Percentiles rank a stretch among this genome's conserved stretches.
Evolutionary conservation across 192 early-diverging fungal genomes (phyloP).

Genomic region (Fimicolochytrium jonesii): DNA sequence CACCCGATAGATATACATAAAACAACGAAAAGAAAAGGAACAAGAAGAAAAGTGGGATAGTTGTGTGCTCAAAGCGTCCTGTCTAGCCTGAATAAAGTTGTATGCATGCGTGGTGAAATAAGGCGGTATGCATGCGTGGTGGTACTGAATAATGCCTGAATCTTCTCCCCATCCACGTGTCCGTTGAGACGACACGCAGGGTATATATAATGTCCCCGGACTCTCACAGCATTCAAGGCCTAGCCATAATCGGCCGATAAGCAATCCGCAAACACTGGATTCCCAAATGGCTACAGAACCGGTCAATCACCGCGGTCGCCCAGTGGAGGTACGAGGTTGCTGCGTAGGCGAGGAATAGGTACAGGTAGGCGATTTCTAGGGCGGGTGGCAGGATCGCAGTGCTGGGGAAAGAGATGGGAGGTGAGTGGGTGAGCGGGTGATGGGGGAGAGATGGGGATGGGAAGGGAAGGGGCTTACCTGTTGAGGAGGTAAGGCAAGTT

Average conservation of each 20-base stretch:
- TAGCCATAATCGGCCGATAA: constrained; percentile 18
- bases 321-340: constrained; percentile 77
- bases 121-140: too few species aligned
- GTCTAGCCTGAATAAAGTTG: too few species aligned
- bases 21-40: too few species aligned
- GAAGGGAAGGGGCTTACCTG: constrained; percentile 37
- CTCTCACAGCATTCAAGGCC: constrained; percentile 14
- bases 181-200: too few species aligned
- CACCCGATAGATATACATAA: too few species aligned
- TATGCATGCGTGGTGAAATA: too few species aligned
- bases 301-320: constrained; percentile 79
- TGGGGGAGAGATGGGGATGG: background rate
- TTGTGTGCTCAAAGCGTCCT: too few species aligned
- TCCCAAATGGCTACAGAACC: constrained; percentile 79
- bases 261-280: constrained; percentile 82
- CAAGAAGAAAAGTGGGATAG: too few species aligned
- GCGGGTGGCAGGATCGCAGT: constrained; percentile 60
- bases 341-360: constrained; percentile 67
- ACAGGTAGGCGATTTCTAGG: constrained; percentile 68
- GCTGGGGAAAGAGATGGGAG: constrained; percentile 28
- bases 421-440: constrained; percentile 9
- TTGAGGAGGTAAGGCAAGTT: constrained; percentile 54
- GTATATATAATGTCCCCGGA: too few species aligned
- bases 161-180: too few species aligned
- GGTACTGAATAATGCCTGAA: too few species aligned